A percentile compares a stretch with the other conserved stretches of the same genome.
Conservation (phyloP, 1,284 basidiomycete species). For the Volvariella surrecta region DNA sequence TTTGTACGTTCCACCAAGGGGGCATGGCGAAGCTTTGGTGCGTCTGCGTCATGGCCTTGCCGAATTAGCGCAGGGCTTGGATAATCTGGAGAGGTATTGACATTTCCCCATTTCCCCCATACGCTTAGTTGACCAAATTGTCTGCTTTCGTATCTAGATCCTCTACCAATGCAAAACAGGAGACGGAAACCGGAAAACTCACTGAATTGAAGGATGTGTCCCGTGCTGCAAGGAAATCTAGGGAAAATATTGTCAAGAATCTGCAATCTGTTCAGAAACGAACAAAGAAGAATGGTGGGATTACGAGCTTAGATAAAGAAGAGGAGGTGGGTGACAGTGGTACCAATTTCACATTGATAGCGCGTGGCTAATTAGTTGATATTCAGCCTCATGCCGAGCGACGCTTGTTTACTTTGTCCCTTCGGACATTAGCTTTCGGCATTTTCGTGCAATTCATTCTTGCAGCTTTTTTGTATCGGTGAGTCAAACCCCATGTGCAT, state of each 20-base stretch:
- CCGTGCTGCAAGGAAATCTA: conserved; percentile 35
- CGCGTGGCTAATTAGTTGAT: conserved; percentile 3
- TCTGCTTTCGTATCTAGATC: too few relatives aligned
- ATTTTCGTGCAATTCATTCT: conserved; percentile 23
- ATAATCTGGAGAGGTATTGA: conserved; percentile 45
- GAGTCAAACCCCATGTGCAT: neutral
- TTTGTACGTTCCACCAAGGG: conserved; percentile 23
- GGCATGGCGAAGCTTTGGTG: conserved; percentile 41
- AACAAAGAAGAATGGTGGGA: too few relatives aligned
- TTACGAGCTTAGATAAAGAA: too few relatives aligned
- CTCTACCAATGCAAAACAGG: too few relatives aligned
- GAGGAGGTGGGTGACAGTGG: too few relatives aligned
- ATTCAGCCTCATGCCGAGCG: too few relatives aligned
- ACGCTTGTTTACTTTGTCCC: too few relatives aligned
- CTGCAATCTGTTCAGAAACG: conserved; percentile 19
- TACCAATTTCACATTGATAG: conserved; percentile 2
- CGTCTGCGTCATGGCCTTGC: conserved; percentile 48
- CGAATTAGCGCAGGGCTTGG: conserved; percentile 44
- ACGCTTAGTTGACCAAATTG: too few relatives aligned
- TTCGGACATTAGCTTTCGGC: conserved; percentile 5
- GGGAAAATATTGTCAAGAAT: conserved; percentile 35
- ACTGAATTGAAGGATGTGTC: conserved; percentile 48
- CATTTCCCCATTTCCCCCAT: conserved; percentile 12
- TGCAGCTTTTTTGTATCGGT: conserved; percentile 32
- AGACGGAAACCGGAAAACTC: conserved; percentile 34